Conservation (phyloP, 192 early-diverging fungal species). For the Martensiomyces pterosporus region DNA sequence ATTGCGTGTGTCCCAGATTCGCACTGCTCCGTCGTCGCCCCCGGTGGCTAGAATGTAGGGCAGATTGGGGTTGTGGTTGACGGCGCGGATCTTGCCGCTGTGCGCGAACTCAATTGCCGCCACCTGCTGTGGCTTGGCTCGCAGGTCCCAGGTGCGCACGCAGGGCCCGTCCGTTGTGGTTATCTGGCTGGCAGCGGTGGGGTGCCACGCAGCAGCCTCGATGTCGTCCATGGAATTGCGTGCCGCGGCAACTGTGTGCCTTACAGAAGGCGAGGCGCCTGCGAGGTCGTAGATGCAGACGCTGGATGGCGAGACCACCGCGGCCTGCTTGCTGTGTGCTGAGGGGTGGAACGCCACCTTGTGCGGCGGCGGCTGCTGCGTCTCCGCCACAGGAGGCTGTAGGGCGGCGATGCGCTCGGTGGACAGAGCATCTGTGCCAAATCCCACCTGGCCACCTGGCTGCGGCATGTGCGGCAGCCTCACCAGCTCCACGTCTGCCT, state of each 20-base stretch:
- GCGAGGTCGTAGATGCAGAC: constrained; percentile 21
- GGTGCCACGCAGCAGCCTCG: constrained; percentile 29
- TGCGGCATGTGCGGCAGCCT: constrained; percentile 1
- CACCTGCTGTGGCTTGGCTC: constrained; percentile 15
- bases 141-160: constrained; percentile 70
- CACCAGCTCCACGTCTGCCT: constrained; percentile 13
- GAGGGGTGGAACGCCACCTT: constrained; percentile 12
- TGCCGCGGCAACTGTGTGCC: constrained; percentile 1
- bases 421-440: not conserved
- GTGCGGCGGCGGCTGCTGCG: constrained; percentile 4
- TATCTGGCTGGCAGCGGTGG: constrained; percentile 22
- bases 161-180: constrained; percentile 57
- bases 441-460: not conserved
- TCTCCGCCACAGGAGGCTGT: not conserved
- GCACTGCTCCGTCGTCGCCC: constrained; percentile 83
- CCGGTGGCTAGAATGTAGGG: constrained; percentile 78
- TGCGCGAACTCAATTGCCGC: constrained; percentile 60
- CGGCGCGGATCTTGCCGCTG: constrained; percentile 58
- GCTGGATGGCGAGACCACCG: constrained; percentile 5
- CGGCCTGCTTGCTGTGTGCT: constrained; percentile 9
- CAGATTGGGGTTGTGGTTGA: constrained; percentile 88
- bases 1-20: constrained; percentile 83
- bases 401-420: not conserved
- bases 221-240: constrained; percentile 24
- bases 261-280: not conserved